Conservation (phyloP, 2,329 filamentous ascomycete species). For the Colletotrichum musae region DNA sequence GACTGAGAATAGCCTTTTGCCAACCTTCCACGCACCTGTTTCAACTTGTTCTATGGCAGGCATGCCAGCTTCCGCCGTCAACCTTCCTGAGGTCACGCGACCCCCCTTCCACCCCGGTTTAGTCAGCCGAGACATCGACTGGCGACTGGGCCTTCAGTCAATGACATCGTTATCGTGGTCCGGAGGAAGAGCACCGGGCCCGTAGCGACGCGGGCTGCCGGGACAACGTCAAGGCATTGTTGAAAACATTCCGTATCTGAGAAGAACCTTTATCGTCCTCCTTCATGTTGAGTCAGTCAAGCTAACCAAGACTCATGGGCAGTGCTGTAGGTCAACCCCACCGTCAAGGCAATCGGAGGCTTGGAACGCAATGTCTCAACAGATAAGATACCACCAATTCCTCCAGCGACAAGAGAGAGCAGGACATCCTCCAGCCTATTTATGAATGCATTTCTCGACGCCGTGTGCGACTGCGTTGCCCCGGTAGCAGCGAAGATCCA, state of each 20-base stretch:
- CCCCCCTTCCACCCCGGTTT: neutral
- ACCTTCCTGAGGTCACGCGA: conserved; percentile 22
- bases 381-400: neutral
- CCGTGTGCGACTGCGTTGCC: neutral
- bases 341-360: neutral
- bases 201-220: neutral
- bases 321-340: neutral
- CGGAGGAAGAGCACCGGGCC: neutral
- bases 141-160: conserved; percentile 25
- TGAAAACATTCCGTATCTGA: conserved; percentile 16
- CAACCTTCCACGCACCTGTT: conserved; percentile 26
- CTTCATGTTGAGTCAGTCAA: neutral
- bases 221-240: conserved; percentile 1
- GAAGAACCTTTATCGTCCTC: neutral
- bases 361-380: conserved; percentile 17
- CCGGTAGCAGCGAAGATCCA: neutral
- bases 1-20: conserved; percentile 18
- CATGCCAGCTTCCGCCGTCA: conserved; percentile 22
- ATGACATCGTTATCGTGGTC: conserved; percentile 21
- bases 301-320: neutral
- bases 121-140: conserved; percentile 2
- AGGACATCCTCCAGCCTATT: conserved; percentile 5
- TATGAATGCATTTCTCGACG: conserved; percentile 9
- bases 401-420: neutral
- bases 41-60: conserved; percentile 31